Conservation (phyloP, 371 early-diverging fungal genomes). For the Apophysomyces trapeziformis region DNA sequence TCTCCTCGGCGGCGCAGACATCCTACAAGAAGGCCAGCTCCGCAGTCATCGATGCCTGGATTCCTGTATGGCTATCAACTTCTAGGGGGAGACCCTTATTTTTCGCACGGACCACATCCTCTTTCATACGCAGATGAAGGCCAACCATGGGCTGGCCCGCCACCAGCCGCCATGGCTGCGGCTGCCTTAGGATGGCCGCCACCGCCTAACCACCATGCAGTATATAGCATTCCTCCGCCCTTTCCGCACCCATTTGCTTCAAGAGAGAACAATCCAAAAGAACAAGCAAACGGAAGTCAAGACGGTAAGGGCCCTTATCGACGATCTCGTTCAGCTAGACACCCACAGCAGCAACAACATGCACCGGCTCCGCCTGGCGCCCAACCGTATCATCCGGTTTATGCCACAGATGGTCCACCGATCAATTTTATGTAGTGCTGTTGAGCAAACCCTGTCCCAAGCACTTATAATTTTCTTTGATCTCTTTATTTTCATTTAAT, state of each 20-base stretch:
- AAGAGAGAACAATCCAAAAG: background rate
- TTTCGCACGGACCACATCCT: slow-evolving; percentile 2
- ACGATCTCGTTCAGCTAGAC: background rate
- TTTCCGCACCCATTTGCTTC: background rate
- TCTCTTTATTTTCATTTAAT: too few relatives aligned
- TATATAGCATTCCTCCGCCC: background rate
- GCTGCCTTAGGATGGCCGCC: slow-evolving; percentile 5
- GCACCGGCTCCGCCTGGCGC: background rate
- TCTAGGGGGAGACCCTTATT: slow-evolving; percentile 1
- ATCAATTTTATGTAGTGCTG: background rate
- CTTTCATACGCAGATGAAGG: background rate
- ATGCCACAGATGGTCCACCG: background rate
- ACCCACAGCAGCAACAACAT: background rate
- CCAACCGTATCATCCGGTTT: background rate
- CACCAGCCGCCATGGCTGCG: background rate
- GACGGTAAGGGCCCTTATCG: background rate
- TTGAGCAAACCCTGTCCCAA: too few relatives aligned
- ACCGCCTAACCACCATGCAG: background rate
- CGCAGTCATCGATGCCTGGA: background rate
- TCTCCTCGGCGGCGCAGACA: background rate
- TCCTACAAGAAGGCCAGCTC: background rate
- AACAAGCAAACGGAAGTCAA: background rate
- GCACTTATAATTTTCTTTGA: too few relatives aligned
- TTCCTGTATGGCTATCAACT: slow-evolving; percentile 2
- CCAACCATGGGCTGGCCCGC: background rate